Conservation (phyloP, 2,329 filamentous ascomycete genomes). For the Claviceps humidiphila region DNA sequence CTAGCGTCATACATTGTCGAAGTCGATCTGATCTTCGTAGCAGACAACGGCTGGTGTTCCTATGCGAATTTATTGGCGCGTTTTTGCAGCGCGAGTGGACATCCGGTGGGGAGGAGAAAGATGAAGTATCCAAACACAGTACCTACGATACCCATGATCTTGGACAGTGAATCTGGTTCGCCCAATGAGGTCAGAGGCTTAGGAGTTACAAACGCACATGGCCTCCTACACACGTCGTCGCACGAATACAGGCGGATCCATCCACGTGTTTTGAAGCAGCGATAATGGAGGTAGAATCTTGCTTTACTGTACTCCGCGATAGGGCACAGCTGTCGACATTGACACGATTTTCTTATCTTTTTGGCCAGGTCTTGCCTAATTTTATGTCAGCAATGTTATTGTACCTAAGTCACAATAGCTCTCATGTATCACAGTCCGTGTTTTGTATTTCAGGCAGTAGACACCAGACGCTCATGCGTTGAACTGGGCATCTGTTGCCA, state of each 20-base stretch:
- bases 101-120: background rate
- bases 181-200: background rate
- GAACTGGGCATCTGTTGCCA: background rate
- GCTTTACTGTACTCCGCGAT: background rate
- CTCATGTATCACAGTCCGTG: too few relatives aligned
- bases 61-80: constrained; percentile 3
- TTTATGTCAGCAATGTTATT: background rate
- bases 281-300: background rate
- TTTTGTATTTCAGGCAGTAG: background rate
- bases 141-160: background rate
- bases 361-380: background rate
- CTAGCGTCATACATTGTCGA: background rate
- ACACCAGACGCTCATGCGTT: background rate
- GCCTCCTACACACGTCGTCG: too few relatives aligned
- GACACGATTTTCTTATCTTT: background rate
- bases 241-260: too few relatives aligned
- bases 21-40: background rate
- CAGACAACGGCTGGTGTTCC: constrained; percentile 1
- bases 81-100: constrained; percentile 16
- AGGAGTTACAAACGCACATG: background rate
- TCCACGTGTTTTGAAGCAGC: background rate
- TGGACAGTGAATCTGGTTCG: background rate
- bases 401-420: background rate
- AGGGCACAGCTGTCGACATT: background rate
- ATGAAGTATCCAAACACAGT: background rate